Percentiles rank a stretch among this genome's conserved stretches.
These are phyloP conservation scores for Anthracocystis panici-leucophaei DNA, from an alignment of 1,284 basidiomycete species.

Conservation along the genomic window DNA sequence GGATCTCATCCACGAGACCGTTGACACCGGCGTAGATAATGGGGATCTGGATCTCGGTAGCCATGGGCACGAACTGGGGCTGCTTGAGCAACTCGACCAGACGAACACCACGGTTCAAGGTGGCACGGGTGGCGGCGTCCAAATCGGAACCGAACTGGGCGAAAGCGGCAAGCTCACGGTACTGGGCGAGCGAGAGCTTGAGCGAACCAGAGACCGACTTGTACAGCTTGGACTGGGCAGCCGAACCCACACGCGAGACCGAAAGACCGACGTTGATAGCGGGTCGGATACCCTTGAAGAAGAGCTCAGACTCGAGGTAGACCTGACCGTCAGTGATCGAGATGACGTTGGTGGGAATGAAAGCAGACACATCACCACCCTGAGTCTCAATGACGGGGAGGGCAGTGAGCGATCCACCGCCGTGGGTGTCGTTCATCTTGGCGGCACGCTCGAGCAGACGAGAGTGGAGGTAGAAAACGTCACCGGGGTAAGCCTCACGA, in stretches of 20 bases:
- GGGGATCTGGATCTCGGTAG: conserved; percentile 96
- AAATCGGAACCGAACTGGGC: conserved; percentile 99
- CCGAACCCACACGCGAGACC: conserved; percentile 99
- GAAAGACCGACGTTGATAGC: conserved; percentile 99
- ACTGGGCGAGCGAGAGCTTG: conserved; percentile 99
- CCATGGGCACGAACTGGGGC: conserved; percentile 82
- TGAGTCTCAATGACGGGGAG: conserved; percentile 99
- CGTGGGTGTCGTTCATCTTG: conserved; percentile 99
- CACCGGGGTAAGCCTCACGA: conserved; percentile 99
- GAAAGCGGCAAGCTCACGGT: conserved; percentile 99
- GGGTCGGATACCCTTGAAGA: conserved; percentile 99
- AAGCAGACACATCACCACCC: conserved; percentile 98
- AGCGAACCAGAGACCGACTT: conserved; percentile 99
- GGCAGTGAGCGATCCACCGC: conserved; percentile 97
- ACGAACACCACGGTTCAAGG: conserved; percentile 96
- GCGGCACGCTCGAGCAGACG: conserved; percentile 99
- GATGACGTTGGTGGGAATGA: conserved; percentile 71
- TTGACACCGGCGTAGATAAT: conserved; percentile 99
- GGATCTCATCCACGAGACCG: conserved; percentile 79
- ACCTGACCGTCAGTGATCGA: conserved; percentile 69
- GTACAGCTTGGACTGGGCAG: conserved; percentile 87
- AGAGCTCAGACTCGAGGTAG: conserved; percentile 74
- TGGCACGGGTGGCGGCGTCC: conserved; percentile 87
- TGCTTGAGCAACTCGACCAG: conserved; percentile 99
- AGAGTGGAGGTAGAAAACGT: conserved; percentile 99